phyloP scores from a whole-genome alignment of 768 basidiomycete genomes.

The Mycena latifolia region DNA sequence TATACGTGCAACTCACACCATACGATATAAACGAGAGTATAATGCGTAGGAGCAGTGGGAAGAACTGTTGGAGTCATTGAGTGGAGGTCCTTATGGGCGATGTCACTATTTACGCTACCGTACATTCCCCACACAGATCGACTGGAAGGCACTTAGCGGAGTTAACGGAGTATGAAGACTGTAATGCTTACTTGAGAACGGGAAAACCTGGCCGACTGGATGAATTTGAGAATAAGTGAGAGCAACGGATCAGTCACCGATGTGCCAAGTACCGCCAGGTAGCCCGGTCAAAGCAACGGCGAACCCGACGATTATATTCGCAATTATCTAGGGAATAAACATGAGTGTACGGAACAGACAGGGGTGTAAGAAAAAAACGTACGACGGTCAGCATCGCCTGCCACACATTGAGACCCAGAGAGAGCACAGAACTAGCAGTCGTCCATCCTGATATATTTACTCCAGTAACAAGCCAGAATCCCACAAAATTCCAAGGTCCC shows the following conservation, averaged over 20 bases:
- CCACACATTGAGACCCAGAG: constrained; percentile 2
- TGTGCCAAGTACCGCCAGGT: not conserved
- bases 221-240: not conserved
- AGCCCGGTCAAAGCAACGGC: constrained; percentile 2
- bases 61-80: not conserved
- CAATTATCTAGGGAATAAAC: not conserved
- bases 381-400: not conserved
- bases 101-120: not conserved
- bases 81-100: too few relatives aligned
- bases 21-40: not conserved
- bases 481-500: constrained; percentile 4
- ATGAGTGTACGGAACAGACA: not conserved
- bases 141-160: not conserved
- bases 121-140: constrained; percentile 8
- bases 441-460: constrained; percentile 1
- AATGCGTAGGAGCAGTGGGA: not conserved
- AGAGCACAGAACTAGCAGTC: not conserved
- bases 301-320: not conserved
- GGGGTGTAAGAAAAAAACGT: not conserved
- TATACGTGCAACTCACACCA: not conserved
- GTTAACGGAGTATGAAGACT: not conserved
- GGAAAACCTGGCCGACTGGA: not conserved
- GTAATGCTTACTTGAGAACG: not conserved
- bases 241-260: not conserved
- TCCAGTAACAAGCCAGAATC: not conserved